A percentile compares a stretch with the other conserved stretches of the same genome.
Conservation (phyloP, 1,139 yeast species). For the Kurtzmaniella natalensis region DNA sequence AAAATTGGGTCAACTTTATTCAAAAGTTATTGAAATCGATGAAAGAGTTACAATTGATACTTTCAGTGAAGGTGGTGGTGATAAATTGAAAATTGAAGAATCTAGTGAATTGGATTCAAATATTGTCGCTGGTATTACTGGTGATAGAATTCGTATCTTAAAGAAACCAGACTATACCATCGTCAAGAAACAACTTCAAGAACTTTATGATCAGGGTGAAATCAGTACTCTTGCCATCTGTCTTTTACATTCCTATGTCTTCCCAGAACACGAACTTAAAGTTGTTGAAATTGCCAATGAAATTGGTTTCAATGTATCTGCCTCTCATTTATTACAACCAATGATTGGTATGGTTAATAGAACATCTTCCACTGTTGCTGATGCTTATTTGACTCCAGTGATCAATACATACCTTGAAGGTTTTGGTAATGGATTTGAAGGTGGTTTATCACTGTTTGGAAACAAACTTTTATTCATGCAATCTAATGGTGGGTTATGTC, state of each 20-base stretch:
- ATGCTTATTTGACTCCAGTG: conserved; percentile 40
- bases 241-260: conserved; percentile 38
- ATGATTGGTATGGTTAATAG: conserved; percentile 44
- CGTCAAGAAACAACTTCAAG: conserved; percentile 20
- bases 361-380: conserved; percentile 43
- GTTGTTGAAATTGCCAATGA: conserved; percentile 33
- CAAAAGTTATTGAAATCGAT: conserved; percentile 34
- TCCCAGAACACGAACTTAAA: conserved; percentile 33
- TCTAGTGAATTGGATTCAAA: conserved; percentile 18
- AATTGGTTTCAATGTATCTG: conserved; percentile 37
- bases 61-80: conserved; percentile 42
- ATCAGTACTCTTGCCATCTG: conserved; percentile 35
- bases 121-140: conserved; percentile 28
- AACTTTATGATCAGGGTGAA: conserved; percentile 22
- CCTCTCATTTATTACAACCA: conserved; percentile 39
- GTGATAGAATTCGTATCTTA: conserved; percentile 31
- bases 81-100: conserved; percentile 16
- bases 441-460: conserved; percentile 40
- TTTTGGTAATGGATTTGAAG: conserved; percentile 41
- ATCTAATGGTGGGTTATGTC: conserved; percentile 46
- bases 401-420: conserved; percentile 30
- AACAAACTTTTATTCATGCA: conserved; percentile 44
- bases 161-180: conserved; percentile 27
- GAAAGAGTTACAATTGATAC: conserved; percentile 39
- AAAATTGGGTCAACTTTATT: conserved; percentile 33